Evolutionary conservation across 1,284 basidiomycete genomes (phyloP).

Genomic region (Cutaneotrichosporon sp.): DNA sequence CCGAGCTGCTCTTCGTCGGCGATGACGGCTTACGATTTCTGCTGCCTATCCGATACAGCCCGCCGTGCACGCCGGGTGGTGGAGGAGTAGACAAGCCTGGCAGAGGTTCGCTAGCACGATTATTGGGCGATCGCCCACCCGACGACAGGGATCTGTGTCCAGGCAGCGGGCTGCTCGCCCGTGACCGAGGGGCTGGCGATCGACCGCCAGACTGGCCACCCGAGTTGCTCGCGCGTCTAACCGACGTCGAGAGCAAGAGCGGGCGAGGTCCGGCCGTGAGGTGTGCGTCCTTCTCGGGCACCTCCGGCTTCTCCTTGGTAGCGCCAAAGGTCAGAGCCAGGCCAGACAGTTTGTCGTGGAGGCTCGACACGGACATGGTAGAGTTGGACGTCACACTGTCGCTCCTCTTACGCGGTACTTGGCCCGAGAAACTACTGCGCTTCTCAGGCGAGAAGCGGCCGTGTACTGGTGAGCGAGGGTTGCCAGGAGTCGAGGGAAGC

Average conservation of each 20-base stretch:
- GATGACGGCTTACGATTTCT: not conserved
- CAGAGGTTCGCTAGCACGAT: constrained; percentile 24
- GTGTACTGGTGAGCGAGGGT: not conserved
- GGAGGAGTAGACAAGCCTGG: constrained; percentile 21
- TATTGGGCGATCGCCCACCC: constrained; percentile 4
- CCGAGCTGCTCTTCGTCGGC: constrained; percentile 7
- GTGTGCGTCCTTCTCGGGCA: constrained; percentile 12
- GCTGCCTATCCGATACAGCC: constrained; percentile 26
- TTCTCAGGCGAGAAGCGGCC: constrained; percentile 7
- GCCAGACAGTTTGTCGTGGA: constrained; percentile 29
- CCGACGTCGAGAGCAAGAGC: constrained; percentile 31
- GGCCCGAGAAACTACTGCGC: not conserved
- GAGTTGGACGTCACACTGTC: constrained; percentile 24
- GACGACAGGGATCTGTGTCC: not conserved
- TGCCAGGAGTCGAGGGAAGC: constrained; percentile 14
- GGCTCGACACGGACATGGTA: constrained; percentile 26
- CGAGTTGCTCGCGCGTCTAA: constrained; percentile 27
- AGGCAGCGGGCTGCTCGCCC: constrained; percentile 15
- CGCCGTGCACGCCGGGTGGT: constrained; percentile 6
- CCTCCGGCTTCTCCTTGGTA: constrained; percentile 5
- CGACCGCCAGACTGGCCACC: constrained; percentile 1
- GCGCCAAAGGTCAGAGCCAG: constrained; percentile 18
- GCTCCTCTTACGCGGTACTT: constrained; percentile 13
- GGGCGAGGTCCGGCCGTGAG: constrained; percentile 30
- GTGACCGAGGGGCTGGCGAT: not conserved